These are phyloP conservation scores for Aspergillus japonicus DNA, from an alignment of 2,329 filamentous ascomycete genomes.

Conservation along the genomic window DNA sequence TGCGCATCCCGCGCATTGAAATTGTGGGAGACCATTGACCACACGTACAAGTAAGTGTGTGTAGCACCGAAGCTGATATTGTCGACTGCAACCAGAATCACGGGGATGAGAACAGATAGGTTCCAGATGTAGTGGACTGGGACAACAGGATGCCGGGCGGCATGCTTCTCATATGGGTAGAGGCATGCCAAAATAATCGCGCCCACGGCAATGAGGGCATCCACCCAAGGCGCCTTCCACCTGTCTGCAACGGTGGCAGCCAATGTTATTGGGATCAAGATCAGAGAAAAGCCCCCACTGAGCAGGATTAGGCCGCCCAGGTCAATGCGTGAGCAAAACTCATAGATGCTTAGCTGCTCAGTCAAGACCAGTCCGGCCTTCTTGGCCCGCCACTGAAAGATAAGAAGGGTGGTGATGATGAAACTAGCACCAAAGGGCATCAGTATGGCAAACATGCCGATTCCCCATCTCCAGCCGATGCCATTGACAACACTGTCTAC, in stretches of 20 bases:
- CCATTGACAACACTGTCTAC: slow-evolving; percentile 40
- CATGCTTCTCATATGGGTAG: slow-evolving; percentile 49
- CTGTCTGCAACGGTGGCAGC: slow-evolving; percentile 42
- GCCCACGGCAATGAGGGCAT: slow-evolving; percentile 47
- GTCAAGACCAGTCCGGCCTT: slow-evolving; percentile 28
- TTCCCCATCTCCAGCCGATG: slow-evolving; percentile 49
- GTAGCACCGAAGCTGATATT: slow-evolving; percentile 46
- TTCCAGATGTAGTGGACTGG: slow-evolving; percentile 49
- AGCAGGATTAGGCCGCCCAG: slow-evolving; percentile 48
- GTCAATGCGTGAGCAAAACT: slow-evolving; percentile 37
- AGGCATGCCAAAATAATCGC: slow-evolving; percentile 42
- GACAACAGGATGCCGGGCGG: slow-evolving; percentile 48
- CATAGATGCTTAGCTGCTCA: slow-evolving; percentile 24
- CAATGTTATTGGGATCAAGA: slow-evolving; percentile 51
- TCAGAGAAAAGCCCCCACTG: slow-evolving; percentile 48
- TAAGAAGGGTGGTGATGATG: slow-evolving; percentile 40
- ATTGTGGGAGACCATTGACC: slow-evolving; percentile 46
- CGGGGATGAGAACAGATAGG: slow-evolving; percentile 43
- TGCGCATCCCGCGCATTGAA: slow-evolving; percentile 44
- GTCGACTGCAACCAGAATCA: slow-evolving; percentile 45
- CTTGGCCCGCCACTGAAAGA: slow-evolving; percentile 37
- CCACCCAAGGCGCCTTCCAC: slow-evolving; percentile 50
- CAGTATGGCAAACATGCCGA: slow-evolving; percentile 46
- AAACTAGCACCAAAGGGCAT: slow-evolving; percentile 40
- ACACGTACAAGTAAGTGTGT: slow-evolving; percentile 52